A percentile compares a stretch with the other conserved stretches of the same genome.
Conservation (phyloP, 352 stramenopile species). For the Phytophthora macrochlamydospora region DNA sequence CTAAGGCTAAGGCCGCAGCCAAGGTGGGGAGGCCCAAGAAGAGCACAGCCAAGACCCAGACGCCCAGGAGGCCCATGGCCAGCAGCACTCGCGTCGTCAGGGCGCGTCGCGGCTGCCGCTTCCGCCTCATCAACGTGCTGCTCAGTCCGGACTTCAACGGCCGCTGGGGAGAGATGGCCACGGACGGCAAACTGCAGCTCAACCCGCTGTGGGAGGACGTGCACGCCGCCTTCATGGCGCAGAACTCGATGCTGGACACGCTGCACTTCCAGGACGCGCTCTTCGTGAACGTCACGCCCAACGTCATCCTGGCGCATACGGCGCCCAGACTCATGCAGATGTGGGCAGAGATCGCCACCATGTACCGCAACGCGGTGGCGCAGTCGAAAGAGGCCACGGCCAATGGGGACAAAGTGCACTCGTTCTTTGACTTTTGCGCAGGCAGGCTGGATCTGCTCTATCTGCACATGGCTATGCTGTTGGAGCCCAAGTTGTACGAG, state of each 20-base stretch:
- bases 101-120: constrained; percentile 61
- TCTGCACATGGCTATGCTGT: constrained; percentile 66
- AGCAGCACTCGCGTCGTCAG: constrained; percentile 15
- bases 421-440: constrained; percentile 67
- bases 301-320: constrained; percentile 51
- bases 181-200: constrained; percentile 29
- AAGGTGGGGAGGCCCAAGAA: background rate
- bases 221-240: constrained; percentile 55
- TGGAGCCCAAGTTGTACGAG: constrained; percentile 54
- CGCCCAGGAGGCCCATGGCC: background rate
- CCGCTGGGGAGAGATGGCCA: constrained; percentile 56
- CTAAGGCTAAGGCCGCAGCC: background rate
- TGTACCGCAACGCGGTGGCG: constrained; percentile 53
- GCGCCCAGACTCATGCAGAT: constrained; percentile 62
- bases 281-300: constrained; percentile 56
- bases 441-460: constrained; percentile 69
- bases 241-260: constrained; percentile 51
- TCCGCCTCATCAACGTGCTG: constrained; percentile 74
- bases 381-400: constrained; percentile 31
- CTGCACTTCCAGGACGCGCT: constrained; percentile 72
- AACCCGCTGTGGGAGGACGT: constrained; percentile 65
- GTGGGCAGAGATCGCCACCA: constrained; percentile 60
- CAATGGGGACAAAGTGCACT: constrained; percentile 33
- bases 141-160: constrained; percentile 59
- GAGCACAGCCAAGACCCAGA: background rate